Percentiles rank a stretch among this genome's conserved stretches.
These are phyloP conservation scores for Echites panduratus DNA, from an alignment of 257 asterid genomes.

Conservation along the genomic window DNA sequence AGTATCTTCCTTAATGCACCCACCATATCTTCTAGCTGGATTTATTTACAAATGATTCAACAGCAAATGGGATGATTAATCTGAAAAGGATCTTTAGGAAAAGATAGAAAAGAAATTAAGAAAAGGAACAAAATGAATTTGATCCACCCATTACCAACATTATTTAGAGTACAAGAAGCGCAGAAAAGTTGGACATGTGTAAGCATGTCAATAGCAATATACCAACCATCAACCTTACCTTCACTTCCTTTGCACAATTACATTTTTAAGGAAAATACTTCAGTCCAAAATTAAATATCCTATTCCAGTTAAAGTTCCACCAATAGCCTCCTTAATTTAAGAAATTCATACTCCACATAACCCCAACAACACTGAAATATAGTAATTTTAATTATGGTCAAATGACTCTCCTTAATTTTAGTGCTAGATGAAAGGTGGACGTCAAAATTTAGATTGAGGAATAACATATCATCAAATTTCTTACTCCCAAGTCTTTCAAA, in stretches of 20 bases:
- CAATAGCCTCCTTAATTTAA: not conserved
- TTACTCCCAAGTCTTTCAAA: not conserved
- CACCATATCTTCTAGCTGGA: not conserved
- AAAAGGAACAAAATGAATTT: not conserved
- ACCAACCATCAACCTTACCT: not conserved
- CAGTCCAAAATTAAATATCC: not conserved
- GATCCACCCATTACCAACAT: not conserved
- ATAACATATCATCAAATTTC: not conserved
- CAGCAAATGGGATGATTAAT: not conserved
- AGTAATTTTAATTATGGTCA: not conserved
- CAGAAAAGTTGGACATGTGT: not conserved
- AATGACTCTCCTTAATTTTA: not conserved
- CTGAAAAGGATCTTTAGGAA: not conserved
- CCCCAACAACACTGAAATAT: not conserved
- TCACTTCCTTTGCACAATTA: not conserved
- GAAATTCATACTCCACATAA: not conserved
- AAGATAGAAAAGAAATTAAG: not conserved
- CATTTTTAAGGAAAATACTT: not conserved
- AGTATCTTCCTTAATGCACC: conserved; percentile 5
- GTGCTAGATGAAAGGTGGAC: not conserved
- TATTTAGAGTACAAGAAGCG: too few species aligned
- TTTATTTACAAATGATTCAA: not conserved
- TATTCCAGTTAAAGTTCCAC: not conserved
- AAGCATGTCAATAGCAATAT: not conserved
- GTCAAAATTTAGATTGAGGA: not conserved